Evolutionary conservation across 2,329 filamentous ascomycete species (phyloP).

Genomic region (Fusarium tjaetaba): DNA sequence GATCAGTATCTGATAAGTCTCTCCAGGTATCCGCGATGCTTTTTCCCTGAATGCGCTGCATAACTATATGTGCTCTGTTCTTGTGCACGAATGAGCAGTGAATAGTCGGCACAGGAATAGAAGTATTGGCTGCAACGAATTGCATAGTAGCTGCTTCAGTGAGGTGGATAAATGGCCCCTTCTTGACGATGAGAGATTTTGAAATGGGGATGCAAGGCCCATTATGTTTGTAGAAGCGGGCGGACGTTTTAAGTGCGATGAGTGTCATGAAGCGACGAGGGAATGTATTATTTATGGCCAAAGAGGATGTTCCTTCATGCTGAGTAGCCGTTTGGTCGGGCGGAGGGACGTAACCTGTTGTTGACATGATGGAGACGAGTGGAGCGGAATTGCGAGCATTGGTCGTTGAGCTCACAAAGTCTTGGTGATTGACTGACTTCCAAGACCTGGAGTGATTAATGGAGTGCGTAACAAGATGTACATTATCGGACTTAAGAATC

Average conservation of each 20-base stretch:
- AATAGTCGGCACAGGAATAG: slow-evolving; percentile 33
- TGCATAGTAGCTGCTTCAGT: slow-evolving; percentile 37
- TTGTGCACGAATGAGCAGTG: slow-evolving; percentile 50
- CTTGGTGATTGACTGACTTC: background rate
- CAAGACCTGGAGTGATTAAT: too few relatives aligned
- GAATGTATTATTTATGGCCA: slow-evolving; percentile 46
- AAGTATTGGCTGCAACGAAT: slow-evolving; percentile 33
- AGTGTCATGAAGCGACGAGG: slow-evolving; percentile 39
- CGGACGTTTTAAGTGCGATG: slow-evolving; percentile 43
- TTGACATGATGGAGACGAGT: background rate
- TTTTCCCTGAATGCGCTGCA: slow-evolving; percentile 43
- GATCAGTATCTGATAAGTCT: slow-evolving; percentile 13
- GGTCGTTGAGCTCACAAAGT: rapidly evolving
- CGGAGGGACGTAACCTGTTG: background rate
- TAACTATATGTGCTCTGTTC: slow-evolving; percentile 56
- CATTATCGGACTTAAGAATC: background rate
- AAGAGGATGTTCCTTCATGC: slow-evolving; percentile 37
- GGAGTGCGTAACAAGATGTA: rapidly evolving
- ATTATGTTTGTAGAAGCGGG: slow-evolving; percentile 37
- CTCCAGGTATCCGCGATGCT: slow-evolving; percentile 27
- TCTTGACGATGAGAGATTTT: slow-evolving; percentile 40
- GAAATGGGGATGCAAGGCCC: slow-evolving; percentile 41
- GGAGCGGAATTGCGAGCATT: background rate
- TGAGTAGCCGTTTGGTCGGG: background rate
- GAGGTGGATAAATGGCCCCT: slow-evolving; percentile 23